phyloP scores from a whole-genome alignment of 192 early-diverging fungal species.

The Podochytrium sp. region DNA sequence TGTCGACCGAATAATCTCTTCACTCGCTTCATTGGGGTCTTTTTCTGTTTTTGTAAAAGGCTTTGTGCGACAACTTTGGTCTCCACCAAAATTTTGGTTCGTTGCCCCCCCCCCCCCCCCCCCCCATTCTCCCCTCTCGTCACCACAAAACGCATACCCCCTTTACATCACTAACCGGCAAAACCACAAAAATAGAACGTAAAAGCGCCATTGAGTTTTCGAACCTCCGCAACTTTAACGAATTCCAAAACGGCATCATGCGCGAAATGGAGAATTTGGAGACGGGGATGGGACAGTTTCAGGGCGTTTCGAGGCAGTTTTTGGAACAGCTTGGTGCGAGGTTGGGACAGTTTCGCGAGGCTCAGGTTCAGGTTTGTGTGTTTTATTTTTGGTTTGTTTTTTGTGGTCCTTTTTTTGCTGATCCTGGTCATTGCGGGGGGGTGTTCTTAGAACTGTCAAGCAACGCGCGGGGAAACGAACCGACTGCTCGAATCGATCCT shows the following conservation, averaged over 20 bases:
- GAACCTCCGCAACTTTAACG: slow-evolving; percentile 43
- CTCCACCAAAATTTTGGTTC: slow-evolving; percentile 51
- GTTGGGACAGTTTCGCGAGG: not conserved
- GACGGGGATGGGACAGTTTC: not conserved
- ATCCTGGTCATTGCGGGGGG: not conserved
- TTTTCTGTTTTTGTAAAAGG: slow-evolving; percentile 40
- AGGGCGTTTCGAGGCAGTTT: not conserved
- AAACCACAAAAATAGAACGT: slow-evolving; percentile 30
- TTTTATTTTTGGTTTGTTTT: slow-evolving; percentile 5
- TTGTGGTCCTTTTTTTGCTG: not conserved
- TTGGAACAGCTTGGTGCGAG: not conserved
- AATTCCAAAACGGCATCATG: slow-evolving; percentile 46
- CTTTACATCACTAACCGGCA: not conserved
- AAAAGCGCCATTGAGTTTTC: slow-evolving; percentile 42
- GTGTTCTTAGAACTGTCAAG: not conserved
- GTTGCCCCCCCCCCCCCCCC: not conserved
- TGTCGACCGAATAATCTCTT: slow-evolving; percentile 40
- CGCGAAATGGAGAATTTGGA: slow-evolving; percentile 38
- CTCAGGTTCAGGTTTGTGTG: slow-evolving; percentile 15
- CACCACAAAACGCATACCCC: not conserved
- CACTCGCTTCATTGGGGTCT: slow-evolving; percentile 44
- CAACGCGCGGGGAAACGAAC: not conserved
- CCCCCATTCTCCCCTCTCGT: not conserved
- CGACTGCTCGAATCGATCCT: not conserved
- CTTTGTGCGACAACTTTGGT: slow-evolving; percentile 46